These are phyloP conservation scores for Blakeslea trispora DNA, from an alignment of 371 early-diverging fungal species.

Conservation along the genomic window DNA sequence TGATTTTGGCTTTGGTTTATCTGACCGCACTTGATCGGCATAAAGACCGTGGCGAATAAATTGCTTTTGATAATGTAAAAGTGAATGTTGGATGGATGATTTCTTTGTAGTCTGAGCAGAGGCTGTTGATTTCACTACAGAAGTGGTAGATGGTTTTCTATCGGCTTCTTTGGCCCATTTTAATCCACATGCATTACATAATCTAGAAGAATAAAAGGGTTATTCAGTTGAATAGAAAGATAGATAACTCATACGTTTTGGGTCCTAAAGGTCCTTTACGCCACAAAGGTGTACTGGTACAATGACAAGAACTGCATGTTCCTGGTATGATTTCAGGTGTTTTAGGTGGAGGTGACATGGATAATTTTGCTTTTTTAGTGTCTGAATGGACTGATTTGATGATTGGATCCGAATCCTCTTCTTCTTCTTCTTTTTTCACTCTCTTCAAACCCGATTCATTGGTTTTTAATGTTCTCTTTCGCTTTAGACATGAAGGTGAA, in stretches of 20 bases:
- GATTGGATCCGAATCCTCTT: background rate
- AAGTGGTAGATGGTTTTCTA: background rate
- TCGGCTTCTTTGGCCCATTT: conserved; percentile 26
- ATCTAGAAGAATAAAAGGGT: conserved; percentile 17
- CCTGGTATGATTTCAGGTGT: conserved; percentile 1
- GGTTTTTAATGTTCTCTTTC: background rate
- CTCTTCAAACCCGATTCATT: background rate
- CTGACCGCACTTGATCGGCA: conserved; percentile 8
- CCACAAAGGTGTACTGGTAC: conserved; percentile 33
- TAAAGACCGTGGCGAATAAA: conserved; percentile 23
- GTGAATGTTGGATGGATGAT: background rate
- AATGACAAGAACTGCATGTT: conserved; percentile 17
- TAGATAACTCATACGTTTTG: conserved; percentile 28
- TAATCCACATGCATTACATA: conserved; percentile 51
- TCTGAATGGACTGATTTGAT: background rate
- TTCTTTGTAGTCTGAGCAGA: too few species aligned
- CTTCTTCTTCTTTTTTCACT: conserved; percentile 9
- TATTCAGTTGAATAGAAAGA: background rate
- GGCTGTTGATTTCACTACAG: background rate
- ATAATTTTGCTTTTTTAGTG: background rate
- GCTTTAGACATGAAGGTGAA: background rate
- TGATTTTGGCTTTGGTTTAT: background rate
- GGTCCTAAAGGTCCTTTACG: conserved; percentile 39
- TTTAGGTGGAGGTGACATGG: background rate
- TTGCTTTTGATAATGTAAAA: conserved; percentile 16